Conservation (phyloP, 78 protist species). For the Dictyostelium firmibasis region DNA sequence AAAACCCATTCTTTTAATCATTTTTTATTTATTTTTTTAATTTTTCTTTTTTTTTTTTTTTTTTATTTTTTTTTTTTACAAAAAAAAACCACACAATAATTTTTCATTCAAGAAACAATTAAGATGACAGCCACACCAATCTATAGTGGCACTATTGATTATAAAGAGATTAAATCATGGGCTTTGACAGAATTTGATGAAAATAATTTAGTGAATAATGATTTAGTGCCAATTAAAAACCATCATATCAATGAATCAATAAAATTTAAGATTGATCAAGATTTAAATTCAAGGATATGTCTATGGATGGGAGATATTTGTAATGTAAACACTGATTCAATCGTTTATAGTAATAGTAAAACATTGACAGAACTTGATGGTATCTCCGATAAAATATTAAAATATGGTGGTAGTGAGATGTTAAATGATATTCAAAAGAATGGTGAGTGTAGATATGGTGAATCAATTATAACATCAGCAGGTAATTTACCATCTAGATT, state of each 20-base stretch:
- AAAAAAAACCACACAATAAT: background rate
- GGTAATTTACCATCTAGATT: constrained; percentile 19
- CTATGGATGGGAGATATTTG: constrained; percentile 54
- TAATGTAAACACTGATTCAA: constrained; percentile 6
- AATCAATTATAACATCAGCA: background rate
- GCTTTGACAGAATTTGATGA: background rate
- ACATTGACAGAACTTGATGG: background rate
- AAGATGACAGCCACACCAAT: background rate
- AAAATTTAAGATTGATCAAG: background rate
- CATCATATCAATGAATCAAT: background rate
- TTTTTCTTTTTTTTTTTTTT: no score
- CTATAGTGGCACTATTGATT: background rate
- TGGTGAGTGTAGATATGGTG: constrained; percentile 24
- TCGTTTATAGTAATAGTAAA: constrained; percentile 25
- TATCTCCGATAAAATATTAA: background rate
- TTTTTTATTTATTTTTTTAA: no score
- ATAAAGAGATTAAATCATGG: constrained; percentile 13
- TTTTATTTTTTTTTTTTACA: background rate
- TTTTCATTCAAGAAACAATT: background rate
- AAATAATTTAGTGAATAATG: background rate
- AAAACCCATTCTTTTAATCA: no score
- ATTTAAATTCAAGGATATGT: constrained; percentile 11
- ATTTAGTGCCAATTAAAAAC: background rate
- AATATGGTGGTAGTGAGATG: constrained; percentile 37
- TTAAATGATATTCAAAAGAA: background rate